These are phyloP conservation scores for Cruciata laevipes DNA, from an alignment of 257 asterid species.

Conservation along the genomic window DNA sequence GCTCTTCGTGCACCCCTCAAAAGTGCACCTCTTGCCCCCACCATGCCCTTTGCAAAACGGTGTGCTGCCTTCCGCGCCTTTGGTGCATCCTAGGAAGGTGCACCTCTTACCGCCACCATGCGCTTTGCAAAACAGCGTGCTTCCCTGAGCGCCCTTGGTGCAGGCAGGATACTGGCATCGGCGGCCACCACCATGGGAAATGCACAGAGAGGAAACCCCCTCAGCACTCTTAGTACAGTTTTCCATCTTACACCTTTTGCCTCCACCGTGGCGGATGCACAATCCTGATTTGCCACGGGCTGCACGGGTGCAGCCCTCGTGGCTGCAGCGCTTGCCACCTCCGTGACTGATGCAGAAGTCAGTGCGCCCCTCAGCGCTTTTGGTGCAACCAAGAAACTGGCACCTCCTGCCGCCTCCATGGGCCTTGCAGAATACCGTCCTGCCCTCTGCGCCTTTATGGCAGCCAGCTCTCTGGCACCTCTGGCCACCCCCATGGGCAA, in stretches of 20 bases:
- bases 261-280: constrained; percentile 66
- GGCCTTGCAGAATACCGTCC: constrained; percentile 49
- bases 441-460: constrained; percentile 64
- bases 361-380: constrained; percentile 61
- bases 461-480: constrained; percentile 57
- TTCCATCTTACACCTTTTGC: constrained; percentile 54
- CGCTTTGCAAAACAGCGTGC: constrained; percentile 54
- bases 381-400: constrained; percentile 58
- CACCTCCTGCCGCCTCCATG: constrained; percentile 59
- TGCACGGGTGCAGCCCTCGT: constrained; percentile 49
- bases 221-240: constrained; percentile 52
- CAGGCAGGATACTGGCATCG: constrained; percentile 52
- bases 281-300: constrained; percentile 55
- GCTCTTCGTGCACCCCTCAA: constrained; percentile 48
- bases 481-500: constrained; percentile 63
- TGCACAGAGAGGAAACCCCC: constrained; percentile 55
- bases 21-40: constrained; percentile 59
- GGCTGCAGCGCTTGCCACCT: constrained; percentile 54
- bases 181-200: constrained; percentile 61
- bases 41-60: constrained; percentile 57
- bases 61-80: constrained; percentile 69
- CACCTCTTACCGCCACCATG: constrained; percentile 69
- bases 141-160: constrained; percentile 57
- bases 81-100: constrained; percentile 47
- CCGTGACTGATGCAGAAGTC: constrained; percentile 56